A percentile compares a stretch with the other conserved stretches of the same genome.
Conservation (phyloP, 805 yeast genomes). For the Tetrapisispora namnaoensis region DNA sequence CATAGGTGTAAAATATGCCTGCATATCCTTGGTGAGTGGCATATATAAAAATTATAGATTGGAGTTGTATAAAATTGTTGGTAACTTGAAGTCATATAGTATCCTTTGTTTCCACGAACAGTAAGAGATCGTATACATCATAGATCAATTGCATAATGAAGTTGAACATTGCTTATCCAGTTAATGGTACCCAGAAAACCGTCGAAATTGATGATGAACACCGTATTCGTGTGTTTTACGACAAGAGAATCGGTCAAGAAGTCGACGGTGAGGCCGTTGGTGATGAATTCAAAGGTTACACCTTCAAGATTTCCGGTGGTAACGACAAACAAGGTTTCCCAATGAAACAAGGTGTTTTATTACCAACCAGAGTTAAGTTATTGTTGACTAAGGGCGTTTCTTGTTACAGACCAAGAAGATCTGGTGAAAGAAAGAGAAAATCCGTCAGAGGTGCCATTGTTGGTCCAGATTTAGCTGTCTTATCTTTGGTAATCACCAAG, state of each 20-base stretch:
- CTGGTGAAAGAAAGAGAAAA: slow-evolving; percentile 99
- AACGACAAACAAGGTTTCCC: slow-evolving; percentile 99
- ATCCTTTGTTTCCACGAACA: no score
- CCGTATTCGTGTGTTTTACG: slow-evolving; percentile 96
- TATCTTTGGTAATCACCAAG: slow-evolving; percentile 88
- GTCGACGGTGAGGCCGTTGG: slow-evolving; percentile 97
- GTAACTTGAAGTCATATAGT: no score
- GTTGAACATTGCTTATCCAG: slow-evolving; percentile 99
- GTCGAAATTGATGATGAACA: slow-evolving; percentile 98
- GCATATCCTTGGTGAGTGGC: no score
- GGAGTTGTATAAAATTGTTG: no score
- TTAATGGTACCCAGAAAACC: slow-evolving; percentile 99
- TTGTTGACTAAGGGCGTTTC: slow-evolving; percentile 89
- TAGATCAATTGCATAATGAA: slow-evolving; percentile 18
- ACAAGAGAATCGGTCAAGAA: slow-evolving; percentile 99
- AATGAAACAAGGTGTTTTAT: slow-evolving; percentile 99
- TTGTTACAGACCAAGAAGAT: slow-evolving; percentile 99
- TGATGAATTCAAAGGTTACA: slow-evolving; percentile 99
- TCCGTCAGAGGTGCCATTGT: slow-evolving; percentile 99
- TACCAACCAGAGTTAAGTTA: slow-evolving; percentile 98
- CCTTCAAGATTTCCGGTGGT: slow-evolving; percentile 98
- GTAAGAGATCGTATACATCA: no score
- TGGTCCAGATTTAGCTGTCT: slow-evolving; percentile 91
- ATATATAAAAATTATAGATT: no score
- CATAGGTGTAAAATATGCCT: no score